A percentile compares a stretch with the other conserved stretches of the same genome.
Evolutionary conservation across 306 rosid genomes (phyloP).

Genomic region (Medicago ruthenica): DNA sequence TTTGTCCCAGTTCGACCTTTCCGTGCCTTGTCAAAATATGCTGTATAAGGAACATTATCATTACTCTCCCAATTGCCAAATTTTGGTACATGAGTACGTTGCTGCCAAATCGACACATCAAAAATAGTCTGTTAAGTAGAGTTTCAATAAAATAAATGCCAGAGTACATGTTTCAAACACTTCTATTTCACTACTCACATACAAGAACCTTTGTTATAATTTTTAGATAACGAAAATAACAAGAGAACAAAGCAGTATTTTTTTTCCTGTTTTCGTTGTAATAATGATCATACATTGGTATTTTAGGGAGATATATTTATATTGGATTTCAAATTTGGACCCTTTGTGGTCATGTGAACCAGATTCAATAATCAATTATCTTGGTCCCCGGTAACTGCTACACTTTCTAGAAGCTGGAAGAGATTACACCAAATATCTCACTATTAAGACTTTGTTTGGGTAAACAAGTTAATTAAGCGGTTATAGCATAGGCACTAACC

Average conservation of each 20-base stretch:
- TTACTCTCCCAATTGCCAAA: slow-evolving; percentile 90
- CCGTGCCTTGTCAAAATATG: slow-evolving; percentile 88
- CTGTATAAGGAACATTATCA: slow-evolving; percentile 91
- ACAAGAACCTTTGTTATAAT: too few relatives aligned
- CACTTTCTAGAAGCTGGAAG: background rate
- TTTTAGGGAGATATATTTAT: too few relatives aligned
- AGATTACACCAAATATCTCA: background rate
- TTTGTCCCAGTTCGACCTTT: slow-evolving; percentile 74
- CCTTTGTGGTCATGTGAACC: too few relatives aligned
- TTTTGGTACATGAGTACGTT: slow-evolving; percentile 86
- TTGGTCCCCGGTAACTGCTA: background rate
- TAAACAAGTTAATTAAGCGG: background rate
- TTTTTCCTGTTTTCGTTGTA: too few relatives aligned
- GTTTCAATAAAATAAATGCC: slow-evolving; percentile 37
- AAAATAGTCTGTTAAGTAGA: slow-evolving; percentile 42
- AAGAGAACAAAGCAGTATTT: too few relatives aligned
- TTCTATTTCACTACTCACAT: background rate
- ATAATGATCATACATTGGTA: too few relatives aligned
- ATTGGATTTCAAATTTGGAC: too few relatives aligned
- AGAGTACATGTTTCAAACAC: slow-evolving; percentile 19
- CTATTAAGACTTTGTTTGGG: background rate
- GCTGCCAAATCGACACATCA: slow-evolving; percentile 59
- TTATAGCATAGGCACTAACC: too few relatives aligned
- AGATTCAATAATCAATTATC: background rate
- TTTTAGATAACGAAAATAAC: too few relatives aligned